Evolutionary conservation across 192 early-diverging fungal species (phyloP), one percentile per base, ranked within the genome.

Genomic region (Podila horticola): DNA sequence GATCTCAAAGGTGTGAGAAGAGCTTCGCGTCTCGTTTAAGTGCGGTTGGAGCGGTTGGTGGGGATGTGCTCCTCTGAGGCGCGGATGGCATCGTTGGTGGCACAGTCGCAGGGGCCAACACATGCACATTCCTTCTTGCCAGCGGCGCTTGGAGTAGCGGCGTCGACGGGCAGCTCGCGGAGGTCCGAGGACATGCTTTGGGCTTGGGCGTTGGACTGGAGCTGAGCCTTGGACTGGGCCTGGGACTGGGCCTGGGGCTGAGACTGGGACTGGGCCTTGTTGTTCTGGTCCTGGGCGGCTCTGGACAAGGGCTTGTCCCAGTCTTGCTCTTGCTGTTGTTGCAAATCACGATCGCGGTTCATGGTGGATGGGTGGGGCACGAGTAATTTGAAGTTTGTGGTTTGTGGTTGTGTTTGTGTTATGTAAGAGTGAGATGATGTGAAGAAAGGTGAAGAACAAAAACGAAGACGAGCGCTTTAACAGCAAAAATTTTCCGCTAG

Each of bases 131-230:
- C 52, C 22, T 55, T 55, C n/a, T 1, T 24, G 24, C 52, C 52
- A 11, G 52, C 20, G 52, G 52, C 52, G 52, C 52, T 55, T 24
- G 52, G 52, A 5, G 52, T 55, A 10, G 52, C 52, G 8, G 52
- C 52, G 24, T 55, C 52, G 52, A 55, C 52, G 22, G 52, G 52
- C 20, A 55, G 52, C 52, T 55, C 52, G 11, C 52, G 52, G 52
- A 55, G 52, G 28, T 61, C 59, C 30, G 28, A 61, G 30, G 59
- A 61, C 59, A 61, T 61, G 30, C 29, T 28, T 12, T 61, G 59
- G 59, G 52, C 20, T 17, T 24, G 19, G n/a, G 20, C 8, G 4
- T 50, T 12, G 49, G 49, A 50, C 49, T 50, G 12, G 12, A 3
- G n/a, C n/a, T n/a, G n/a, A n/a, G n/a, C n/a, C n/a, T n/a, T 12